phyloP scores from a whole-genome alignment of 768 basidiomycete genomes.

The Lanmaoa pseudosensibilis region DNA sequence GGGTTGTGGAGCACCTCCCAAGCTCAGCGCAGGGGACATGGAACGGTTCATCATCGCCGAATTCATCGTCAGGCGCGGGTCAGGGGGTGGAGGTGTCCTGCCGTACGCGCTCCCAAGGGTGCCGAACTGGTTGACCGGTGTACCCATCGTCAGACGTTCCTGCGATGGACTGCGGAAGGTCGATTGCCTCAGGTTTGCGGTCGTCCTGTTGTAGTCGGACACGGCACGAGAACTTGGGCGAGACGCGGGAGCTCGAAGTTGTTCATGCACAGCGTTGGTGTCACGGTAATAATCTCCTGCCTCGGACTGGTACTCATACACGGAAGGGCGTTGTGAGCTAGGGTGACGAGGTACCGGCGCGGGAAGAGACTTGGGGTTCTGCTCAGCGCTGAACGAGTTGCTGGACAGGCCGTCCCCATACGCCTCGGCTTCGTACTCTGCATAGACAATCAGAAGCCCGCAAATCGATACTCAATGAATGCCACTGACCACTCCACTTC shows the following conservation, averaged over 20 bases:
- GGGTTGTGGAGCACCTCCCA: conserved; percentile 32
- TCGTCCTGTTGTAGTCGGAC: conserved; percentile 33
- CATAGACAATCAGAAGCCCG: conserved; percentile 10
- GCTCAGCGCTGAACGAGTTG: conserved; percentile 39
- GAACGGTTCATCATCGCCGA: conserved; percentile 41
- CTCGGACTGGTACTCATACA: conserved; percentile 44
- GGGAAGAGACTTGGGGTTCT: conserved; percentile 28
- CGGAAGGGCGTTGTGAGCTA: conserved; percentile 42
- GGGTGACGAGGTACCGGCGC: conserved; percentile 39
- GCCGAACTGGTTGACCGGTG: conserved; percentile 38
- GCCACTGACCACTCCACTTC: conserved; percentile 62
- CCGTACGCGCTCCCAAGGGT: conserved; percentile 41
- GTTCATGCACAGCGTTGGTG: conserved; percentile 43
- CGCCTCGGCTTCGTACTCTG: conserved; percentile 66
- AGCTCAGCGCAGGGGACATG: conserved; percentile 34
- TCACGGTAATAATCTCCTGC: conserved; percentile 63
- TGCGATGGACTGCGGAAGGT: conserved; percentile 34
- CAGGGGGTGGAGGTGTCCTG: conserved; percentile 41
- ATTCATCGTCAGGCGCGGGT: conserved; percentile 49
- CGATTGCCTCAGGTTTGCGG: conserved; percentile 25
- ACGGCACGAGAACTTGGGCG: conserved; percentile 34
- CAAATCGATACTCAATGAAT: not conserved
- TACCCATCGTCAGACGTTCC: conserved; percentile 38
- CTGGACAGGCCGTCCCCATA: conserved; percentile 55
- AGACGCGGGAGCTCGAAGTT: conserved; percentile 26